Base-by-base conservation (phyloP, 2,329 filamentous ascomycete genomes). In the Beauveria scarabaeidicola region DNA sequence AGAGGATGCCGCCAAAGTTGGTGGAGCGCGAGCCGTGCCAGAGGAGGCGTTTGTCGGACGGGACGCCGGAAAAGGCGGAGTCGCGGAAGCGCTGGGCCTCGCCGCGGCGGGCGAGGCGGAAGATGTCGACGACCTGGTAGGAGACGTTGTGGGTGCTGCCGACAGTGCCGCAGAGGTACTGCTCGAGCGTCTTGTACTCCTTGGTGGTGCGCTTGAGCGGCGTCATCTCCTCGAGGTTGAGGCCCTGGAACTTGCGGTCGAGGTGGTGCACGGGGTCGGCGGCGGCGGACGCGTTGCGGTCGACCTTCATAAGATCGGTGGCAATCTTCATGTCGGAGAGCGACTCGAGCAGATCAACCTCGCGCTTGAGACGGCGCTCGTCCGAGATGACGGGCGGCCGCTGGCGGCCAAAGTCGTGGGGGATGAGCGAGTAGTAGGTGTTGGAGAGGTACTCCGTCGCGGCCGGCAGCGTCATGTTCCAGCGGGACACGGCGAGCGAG, bases 11-110 rank as follows among this genome's bases (percentile, higher is more conserved):
- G 68, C 88, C 90, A 64, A 87, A 96, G 70, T 96, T 96, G 56
- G 89, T 94, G 36, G 80, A 82, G 38, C 90, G 85, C 17, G 89
- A 92, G 17, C 91, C 91, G 69, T 96, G 91, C 91, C 91, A 96
- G 3, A 96, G 79, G 1, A 96, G 83, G 19, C 89, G 84, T 25
- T 88, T 83, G 69, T 94, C 83, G 52, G 81, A 82, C n/a, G 79
- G 74, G 10, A 78, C 69, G 52, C 80, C 78, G 23, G 81, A 72
- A 61, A 78, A 86, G 8, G 70, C 57, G 47, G 81, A 84, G 46
- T 80, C 73, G 5, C 84, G 72, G 67, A 93, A 92, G 1, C 89
- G 86, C 1, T 85, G 80, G 7, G 77, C 73, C 72, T 96, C 91
- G 46, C 88, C 89, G 17, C 82, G 69, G 1, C 91, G 85, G 68